phyloP scores from a whole-genome alignment of 129 eudicot genomes.

The Chrysanthemum lavandulifolium region DNA sequence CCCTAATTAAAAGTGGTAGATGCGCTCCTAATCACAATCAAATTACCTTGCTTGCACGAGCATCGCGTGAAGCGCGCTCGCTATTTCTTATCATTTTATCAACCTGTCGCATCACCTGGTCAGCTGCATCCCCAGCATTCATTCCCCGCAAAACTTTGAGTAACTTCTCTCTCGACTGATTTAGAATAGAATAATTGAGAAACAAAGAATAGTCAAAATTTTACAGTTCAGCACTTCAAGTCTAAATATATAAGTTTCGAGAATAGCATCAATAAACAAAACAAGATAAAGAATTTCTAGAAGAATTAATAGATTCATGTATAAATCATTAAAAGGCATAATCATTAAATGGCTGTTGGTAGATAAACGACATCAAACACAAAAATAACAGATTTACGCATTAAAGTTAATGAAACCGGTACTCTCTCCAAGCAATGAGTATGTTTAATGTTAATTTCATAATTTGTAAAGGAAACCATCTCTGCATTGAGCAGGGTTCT shows the following conservation, averaged over 20 bases:
- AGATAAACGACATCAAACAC: too few relatives aligned
- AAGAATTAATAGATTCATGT: neutral
- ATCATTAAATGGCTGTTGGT: too few relatives aligned
- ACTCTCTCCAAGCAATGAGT: too few relatives aligned
- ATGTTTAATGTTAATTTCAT: too few relatives aligned
- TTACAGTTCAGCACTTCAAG: constrained; percentile 7
- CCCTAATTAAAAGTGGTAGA: neutral
- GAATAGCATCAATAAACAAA: neutral
- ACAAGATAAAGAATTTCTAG: neutral
- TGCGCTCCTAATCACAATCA: neutral
- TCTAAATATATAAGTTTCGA: neutral
- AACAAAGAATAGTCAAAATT: neutral
- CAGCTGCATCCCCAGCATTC: constrained; percentile 99
- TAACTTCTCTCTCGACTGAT: constrained; percentile 86
- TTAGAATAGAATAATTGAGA: constrained; percentile 6
- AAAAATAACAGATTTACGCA: too few relatives aligned
- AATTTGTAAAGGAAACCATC: too few relatives aligned
- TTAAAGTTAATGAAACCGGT: too few relatives aligned
- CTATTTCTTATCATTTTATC: constrained; percentile 73
- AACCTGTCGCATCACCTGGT: constrained; percentile 79
- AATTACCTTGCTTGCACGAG: constrained; percentile 62
- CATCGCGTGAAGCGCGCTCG: constrained; percentile 78
- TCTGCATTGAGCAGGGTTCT: too few relatives aligned
- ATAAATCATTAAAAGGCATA: neutral
- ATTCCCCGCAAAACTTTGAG: constrained; percentile 59